Percentiles rank a stretch among this genome's conserved stretches.
phyloP scores from a whole-genome alignment of 192 early-diverging fungal species.

The Coemansia reversa region DNA sequence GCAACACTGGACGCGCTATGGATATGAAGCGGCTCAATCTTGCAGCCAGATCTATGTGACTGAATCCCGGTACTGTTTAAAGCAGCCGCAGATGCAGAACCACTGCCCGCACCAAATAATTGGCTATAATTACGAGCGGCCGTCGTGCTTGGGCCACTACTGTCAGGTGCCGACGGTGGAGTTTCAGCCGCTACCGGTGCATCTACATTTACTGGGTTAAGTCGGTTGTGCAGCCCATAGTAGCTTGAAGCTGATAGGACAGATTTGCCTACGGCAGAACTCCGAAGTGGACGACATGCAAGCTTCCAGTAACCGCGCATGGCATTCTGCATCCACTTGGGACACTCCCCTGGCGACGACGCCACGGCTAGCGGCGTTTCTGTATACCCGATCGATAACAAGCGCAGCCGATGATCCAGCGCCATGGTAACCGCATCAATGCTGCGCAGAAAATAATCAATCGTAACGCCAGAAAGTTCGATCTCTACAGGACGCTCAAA shows the following conservation, averaged over 20 bases:
- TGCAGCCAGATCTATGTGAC: background rate
- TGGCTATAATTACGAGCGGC: background rate
- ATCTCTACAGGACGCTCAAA: slow-evolving; percentile 26
- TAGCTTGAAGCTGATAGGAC: background rate
- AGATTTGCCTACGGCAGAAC: background rate
- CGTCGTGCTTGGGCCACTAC: background rate
- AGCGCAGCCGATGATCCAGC: slow-evolving; percentile 40
- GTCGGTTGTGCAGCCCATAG: background rate
- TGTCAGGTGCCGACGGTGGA: background rate
- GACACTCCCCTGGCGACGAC: slow-evolving; percentile 18
- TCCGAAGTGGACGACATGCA: slow-evolving; percentile 25
- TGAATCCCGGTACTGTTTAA: background rate
- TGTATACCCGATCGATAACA: slow-evolving; percentile 30
- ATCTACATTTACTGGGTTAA: background rate
- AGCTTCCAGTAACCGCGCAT: slow-evolving; percentile 55
- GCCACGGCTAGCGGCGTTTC: slow-evolving; percentile 32
- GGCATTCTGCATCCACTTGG: slow-evolving; percentile 49
- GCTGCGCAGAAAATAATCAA: slow-evolving; percentile 44
- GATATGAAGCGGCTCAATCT: background rate
- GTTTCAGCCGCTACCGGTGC: background rate
- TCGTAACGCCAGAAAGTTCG: slow-evolving; percentile 32
- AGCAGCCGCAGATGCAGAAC: background rate
- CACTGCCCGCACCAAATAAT: background rate
- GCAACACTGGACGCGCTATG: background rate
- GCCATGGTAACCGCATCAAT: slow-evolving; percentile 51